Conservation (phyloP, 2,329 filamentous ascomycete species). For the Trichoderma pleuroti region DNA sequence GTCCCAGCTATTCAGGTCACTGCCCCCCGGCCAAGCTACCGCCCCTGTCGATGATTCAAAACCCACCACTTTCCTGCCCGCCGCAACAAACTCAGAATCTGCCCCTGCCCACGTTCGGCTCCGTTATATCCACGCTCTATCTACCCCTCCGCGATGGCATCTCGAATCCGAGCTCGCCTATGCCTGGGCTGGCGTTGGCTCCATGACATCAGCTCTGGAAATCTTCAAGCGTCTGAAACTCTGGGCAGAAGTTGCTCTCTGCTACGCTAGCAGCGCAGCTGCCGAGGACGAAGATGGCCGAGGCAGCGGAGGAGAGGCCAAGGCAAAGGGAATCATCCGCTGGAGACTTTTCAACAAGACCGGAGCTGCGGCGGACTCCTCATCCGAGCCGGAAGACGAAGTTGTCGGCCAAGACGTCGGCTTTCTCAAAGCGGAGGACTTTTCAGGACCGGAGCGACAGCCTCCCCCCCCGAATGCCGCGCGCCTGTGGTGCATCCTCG, state of each 20-base stretch:
- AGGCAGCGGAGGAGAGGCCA: conserved; percentile 65
- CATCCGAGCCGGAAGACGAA: conserved; percentile 47
- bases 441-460: conserved; percentile 59
- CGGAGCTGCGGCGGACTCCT: conserved; percentile 25
- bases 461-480: conserved; percentile 79
- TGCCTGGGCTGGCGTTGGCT: conserved; percentile 87
- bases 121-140: conserved; percentile 78
- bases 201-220: conserved; percentile 82
- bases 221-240: conserved; percentile 92
- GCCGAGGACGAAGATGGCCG: conserved; percentile 57
- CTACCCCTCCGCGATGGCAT: conserved; percentile 85
- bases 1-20: conserved; percentile 48
- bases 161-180: conserved; percentile 89
- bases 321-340: conserved; percentile 72
- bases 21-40: conserved; percentile 31
- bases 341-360: conserved; percentile 74
- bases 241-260: conserved; percentile 93
- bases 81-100: conserved; percentile 69
- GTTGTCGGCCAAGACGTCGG: conserved; percentile 50
- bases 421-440: conserved; percentile 52
- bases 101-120: conserved; percentile 74
- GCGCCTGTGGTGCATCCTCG: conserved; percentile 86
- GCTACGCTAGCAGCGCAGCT: conserved; percentile 62
- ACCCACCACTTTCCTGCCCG: conserved; percentile 77
- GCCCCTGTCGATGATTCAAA: conserved; percentile 33